Conservation (phyloP, 345 rosid genomes). For the Populus deltoides region DNA sequence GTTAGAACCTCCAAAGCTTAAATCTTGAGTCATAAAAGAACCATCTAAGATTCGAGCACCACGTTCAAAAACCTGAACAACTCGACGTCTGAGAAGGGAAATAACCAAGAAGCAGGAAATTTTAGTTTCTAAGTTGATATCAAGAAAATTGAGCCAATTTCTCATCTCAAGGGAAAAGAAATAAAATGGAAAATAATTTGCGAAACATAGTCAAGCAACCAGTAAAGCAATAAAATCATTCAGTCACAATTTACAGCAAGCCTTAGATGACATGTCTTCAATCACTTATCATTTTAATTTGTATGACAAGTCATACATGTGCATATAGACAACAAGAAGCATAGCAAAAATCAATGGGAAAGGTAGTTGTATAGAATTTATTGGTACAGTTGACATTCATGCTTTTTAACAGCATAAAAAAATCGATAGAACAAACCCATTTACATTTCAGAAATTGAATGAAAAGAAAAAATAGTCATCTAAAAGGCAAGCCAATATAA, state of each 20-base stretch:
- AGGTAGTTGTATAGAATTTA: neutral
- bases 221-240: too few species aligned
- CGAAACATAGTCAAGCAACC: too few species aligned
- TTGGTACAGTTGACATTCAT: too few species aligned
- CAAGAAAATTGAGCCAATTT: too few species aligned
- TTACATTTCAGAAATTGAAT: neutral
- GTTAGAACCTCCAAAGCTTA: constrained; percentile 67
- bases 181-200: too few species aligned
- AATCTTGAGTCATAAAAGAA: constrained; percentile 90
- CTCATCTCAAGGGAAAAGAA: too few species aligned
- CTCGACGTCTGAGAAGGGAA: constrained; percentile 64
- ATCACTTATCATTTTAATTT: too few species aligned
- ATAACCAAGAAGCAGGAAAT: too few species aligned
- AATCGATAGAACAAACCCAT: neutral
- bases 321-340: neutral
- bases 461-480: neutral
- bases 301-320: neutral
- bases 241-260: too few species aligned
- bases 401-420: neutral
- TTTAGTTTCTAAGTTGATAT: too few species aligned
- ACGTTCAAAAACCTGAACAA: constrained; percentile 83
- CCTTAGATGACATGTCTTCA: too few species aligned
- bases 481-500: neutral
- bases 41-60: constrained; percentile 97
- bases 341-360: neutral